Evolutionary conservation across 345 rosid genomes (phyloP).

Genomic region (Populus euphratica): DNA sequence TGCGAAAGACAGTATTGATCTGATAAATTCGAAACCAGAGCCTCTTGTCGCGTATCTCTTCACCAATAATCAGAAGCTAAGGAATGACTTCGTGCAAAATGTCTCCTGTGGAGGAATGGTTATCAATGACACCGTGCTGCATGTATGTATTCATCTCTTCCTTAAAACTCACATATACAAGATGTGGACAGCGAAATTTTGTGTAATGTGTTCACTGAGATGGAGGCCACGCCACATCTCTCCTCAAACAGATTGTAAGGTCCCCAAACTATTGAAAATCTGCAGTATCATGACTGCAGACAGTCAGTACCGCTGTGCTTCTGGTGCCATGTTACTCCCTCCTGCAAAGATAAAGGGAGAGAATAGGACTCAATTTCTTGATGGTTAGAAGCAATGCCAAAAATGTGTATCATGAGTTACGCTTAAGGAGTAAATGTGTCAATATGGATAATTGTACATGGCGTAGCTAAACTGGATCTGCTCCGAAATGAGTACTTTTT

Average conservation of each 20-base stretch:
- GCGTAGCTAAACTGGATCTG: too few relatives aligned
- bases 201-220: too few relatives aligned
- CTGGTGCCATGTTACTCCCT: background rate
- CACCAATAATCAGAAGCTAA: conserved; percentile 51
- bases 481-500: too few relatives aligned
- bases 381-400: background rate
- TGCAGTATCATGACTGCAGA: background rate
- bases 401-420: background rate
- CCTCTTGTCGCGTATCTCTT: conserved; percentile 72
- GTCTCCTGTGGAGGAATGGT: conserved; percentile 66
- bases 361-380: background rate
- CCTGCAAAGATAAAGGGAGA: background rate
- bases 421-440: too few relatives aligned
- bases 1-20: conserved; percentile 33
- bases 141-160: conserved; percentile 32
- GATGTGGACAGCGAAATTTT: background rate
- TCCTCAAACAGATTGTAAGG: background rate
- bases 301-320: background rate
- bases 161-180: background rate
- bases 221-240: background rate
- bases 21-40: conserved; percentile 45
- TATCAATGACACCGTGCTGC: conserved; percentile 64
- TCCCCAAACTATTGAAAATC: background rate
- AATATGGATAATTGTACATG: too few relatives aligned
- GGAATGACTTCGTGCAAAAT: conserved; percentile 47